Evolutionary conservation across 2,329 filamentous ascomycete species (phyloP).

Genomic region (Xylariomycetidae sp.): DNA sequence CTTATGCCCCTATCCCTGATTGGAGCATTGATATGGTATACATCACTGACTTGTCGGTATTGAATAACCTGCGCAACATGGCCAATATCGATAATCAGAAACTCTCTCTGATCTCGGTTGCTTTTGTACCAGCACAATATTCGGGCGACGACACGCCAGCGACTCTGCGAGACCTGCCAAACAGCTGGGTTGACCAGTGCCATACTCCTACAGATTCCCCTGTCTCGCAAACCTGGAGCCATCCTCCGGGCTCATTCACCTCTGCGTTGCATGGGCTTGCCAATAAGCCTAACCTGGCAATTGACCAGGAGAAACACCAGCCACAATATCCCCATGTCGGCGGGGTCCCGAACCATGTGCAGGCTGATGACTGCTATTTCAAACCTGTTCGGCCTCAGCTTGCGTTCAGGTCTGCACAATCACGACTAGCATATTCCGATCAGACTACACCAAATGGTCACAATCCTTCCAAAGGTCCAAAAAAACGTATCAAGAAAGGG

Average conservation of each 20-base stretch:
- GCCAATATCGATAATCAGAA: slow-evolving; percentile 28
- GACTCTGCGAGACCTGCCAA: too few species aligned
- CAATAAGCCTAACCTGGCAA: background rate
- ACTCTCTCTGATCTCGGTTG: slow-evolving; percentile 31
- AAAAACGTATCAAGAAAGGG: slow-evolving; percentile 6
- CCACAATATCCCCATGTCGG: background rate
- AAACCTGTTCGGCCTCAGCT: too few species aligned
- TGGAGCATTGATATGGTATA: slow-evolving; percentile 46
- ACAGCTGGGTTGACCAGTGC: too few species aligned
- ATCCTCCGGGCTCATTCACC: too few species aligned
- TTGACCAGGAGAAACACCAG: too few species aligned
- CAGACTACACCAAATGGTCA: background rate
- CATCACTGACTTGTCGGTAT: slow-evolving; percentile 29
- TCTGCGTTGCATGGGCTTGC: background rate
- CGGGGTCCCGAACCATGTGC: background rate
- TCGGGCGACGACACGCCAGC: slow-evolving; percentile 5
- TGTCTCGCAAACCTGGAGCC: background rate
- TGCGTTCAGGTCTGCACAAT: too few species aligned
- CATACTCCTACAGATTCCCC: too few species aligned
- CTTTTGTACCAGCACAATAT: slow-evolving; percentile 32
- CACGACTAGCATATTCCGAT: slow-evolving; percentile 5
- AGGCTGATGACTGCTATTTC: too few species aligned
- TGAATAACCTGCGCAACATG: slow-evolving; percentile 25
- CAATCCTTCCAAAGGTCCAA: slow-evolving; percentile 1
- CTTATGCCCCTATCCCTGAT: slow-evolving; percentile 26